A percentile compares a stretch with the other conserved stretches of the same genome.
phyloP scores from a whole-genome alignment of 2,329 filamentous ascomycete genomes.

The Neophaeococcomyces aloes region DNA sequence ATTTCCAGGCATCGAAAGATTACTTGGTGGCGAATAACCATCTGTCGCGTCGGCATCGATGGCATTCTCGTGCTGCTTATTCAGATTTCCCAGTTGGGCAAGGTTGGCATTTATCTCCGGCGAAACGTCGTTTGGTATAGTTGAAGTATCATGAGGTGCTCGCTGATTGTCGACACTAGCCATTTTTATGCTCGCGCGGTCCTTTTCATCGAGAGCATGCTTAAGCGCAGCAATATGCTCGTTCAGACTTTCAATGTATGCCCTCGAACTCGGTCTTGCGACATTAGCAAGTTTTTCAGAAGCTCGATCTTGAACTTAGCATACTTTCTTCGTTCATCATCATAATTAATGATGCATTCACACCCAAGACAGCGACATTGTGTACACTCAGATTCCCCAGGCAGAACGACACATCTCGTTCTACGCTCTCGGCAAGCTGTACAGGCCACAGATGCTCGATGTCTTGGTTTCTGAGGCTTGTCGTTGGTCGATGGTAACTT shows the following conservation, averaged over 20 bases:
- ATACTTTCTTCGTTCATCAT: conserved; percentile 10
- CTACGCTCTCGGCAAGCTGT: conserved; percentile 6
- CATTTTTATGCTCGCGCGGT: background rate
- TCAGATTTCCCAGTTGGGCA: no score
- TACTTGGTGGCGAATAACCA: no score
- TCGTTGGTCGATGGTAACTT: no score
- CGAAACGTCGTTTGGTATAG: no score
- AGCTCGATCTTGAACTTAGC: no score
- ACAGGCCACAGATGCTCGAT: conserved; percentile 10
- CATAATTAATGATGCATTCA: conserved; percentile 5
- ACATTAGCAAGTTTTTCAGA: no score
- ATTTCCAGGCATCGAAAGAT: no score
- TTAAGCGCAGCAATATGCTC: conserved; percentile 5
- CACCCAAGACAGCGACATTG: conserved; percentile 2
- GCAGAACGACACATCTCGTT: conserved; percentile 9
- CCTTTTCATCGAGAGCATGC: conserved; percentile 1
- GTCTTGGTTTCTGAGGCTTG: conserved; percentile 8
- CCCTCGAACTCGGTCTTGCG: conserved; percentile 7
- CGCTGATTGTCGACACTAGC: no score
- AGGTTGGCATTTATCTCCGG: no score
- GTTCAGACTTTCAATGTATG: conserved; percentile 6
- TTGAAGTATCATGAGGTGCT: no score
- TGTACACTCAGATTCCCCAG: conserved; percentile 7
- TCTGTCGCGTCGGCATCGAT: background rate
- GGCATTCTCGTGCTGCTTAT: background rate